Conservation (phyloP, 495 filamentous ascomycete species). For the Penicillium taxi region DNA sequence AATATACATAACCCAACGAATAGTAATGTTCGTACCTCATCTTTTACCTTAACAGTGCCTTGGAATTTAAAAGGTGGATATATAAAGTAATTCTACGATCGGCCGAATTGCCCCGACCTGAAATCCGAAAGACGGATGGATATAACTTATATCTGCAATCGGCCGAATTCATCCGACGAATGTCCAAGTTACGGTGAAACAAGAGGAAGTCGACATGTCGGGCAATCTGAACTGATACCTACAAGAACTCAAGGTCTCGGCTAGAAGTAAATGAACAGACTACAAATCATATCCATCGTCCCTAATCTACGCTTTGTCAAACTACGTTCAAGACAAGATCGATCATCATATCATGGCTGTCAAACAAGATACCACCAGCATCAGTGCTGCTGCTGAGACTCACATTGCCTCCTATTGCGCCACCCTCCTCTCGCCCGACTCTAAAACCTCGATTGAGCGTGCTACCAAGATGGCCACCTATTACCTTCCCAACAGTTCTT, state of each 20-base stretch:
- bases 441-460: background rate
- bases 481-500: background rate
- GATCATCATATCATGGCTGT: background rate
- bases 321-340: too few species aligned
- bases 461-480: background rate
- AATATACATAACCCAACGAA: too few species aligned
- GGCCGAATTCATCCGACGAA: background rate
- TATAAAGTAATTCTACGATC: background rate
- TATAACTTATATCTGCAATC: background rate
- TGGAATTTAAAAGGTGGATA: too few species aligned
- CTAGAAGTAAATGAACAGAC: background rate
- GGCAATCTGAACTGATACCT: background rate
- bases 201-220: background rate
- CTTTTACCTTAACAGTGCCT: too few species aligned
- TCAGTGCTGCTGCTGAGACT: background rate
- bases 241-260: background rate
- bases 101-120: background rate
- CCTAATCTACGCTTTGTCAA: background rate
- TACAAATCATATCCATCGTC: background rate
- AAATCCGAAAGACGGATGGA: background rate
- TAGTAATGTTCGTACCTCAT: too few species aligned
- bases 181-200: background rate
- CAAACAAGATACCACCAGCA: background rate
- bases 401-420: background rate
- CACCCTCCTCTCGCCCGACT: background rate